Conservation (phyloP, 2,329 filamentous ascomycete genomes). For the Colletotrichum eremochloae region DNA sequence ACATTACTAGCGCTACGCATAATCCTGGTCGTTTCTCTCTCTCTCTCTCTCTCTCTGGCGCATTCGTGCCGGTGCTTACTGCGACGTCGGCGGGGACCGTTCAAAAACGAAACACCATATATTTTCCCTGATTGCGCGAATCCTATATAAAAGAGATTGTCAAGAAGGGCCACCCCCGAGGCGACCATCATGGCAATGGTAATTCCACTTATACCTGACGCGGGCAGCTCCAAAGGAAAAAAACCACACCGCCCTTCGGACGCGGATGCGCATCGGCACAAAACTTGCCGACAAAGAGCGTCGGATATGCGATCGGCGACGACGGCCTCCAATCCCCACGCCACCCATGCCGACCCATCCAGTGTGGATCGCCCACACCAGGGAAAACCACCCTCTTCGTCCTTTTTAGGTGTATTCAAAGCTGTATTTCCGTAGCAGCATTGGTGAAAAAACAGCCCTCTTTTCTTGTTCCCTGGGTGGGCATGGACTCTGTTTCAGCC, state of each 20-base stretch:
- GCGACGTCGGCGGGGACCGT: neutral
- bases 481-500: too few species aligned
- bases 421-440: too few species aligned
- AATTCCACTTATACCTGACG: neutral
- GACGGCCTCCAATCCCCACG: conserved; percentile 16
- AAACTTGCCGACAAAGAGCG: conserved; percentile 39
- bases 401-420: too few species aligned
- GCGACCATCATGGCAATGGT: neutral
- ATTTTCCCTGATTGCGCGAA: neutral
- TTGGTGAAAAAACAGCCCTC: too few species aligned
- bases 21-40: neutral
- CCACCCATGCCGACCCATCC: conserved; percentile 32
- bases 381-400: too few species aligned
- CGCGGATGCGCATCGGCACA: conserved; percentile 36
- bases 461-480: too few species aligned
- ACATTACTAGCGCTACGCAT: neutral
- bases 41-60: neutral
- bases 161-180: neutral
- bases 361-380: conserved; percentile 15
- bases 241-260: neutral
- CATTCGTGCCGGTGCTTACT: neutral
- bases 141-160: neutral
- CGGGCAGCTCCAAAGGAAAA: neutral
- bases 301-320: conserved; percentile 23
- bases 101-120: neutral